Evolutionary conservation across 805 yeast species (phyloP).

Genomic region (Candida krabiensis): DNA sequence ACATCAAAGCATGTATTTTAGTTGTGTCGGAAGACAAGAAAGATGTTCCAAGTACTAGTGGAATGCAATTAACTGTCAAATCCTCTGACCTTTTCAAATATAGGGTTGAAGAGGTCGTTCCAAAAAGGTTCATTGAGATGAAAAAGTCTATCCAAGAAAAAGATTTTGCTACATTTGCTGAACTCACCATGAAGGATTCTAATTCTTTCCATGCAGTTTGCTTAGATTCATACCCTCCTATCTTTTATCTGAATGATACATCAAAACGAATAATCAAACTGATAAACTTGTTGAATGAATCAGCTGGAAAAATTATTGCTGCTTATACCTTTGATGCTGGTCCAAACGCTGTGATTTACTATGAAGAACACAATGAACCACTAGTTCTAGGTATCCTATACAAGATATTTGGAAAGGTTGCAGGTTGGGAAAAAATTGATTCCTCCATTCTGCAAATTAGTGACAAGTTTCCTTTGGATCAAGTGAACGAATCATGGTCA

Average conservation of each 20-base stretch:
- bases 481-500: conserved; percentile 31
- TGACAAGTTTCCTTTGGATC: conserved; percentile 24
- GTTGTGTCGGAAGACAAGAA: conserved; percentile 93
- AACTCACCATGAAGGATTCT: conserved; percentile 93
- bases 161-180: conserved; percentile 80
- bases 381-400: conserved; percentile 70
- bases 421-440: conserved; percentile 62
- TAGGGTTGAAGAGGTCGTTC: conserved; percentile 82
- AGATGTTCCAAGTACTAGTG: conserved; percentile 91
- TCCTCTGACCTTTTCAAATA: conserved; percentile 85
- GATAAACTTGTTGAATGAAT: conserved; percentile 73
- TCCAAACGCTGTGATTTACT: conserved; percentile 96
- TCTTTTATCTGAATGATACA: conserved; percentile 89
- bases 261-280: conserved; percentile 79
- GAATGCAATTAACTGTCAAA: conserved; percentile 93
- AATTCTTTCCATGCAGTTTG: conserved; percentile 99
- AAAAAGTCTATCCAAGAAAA: conserved; percentile 67
- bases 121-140: conserved; percentile 82
- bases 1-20: conserved; percentile 85
- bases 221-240: conserved; percentile 92
- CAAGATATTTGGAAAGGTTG: conserved; percentile 54
- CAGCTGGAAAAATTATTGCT: conserved; percentile 69
- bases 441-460: conserved; percentile 13
- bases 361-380: conserved; percentile 72
- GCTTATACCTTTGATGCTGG: conserved; percentile 99